Evolutionary conservation across 1,284 basidiomycete species (phyloP), one percentile per base, ranked within the genome.

Genomic region (Fomitopsis palustris): DNA sequence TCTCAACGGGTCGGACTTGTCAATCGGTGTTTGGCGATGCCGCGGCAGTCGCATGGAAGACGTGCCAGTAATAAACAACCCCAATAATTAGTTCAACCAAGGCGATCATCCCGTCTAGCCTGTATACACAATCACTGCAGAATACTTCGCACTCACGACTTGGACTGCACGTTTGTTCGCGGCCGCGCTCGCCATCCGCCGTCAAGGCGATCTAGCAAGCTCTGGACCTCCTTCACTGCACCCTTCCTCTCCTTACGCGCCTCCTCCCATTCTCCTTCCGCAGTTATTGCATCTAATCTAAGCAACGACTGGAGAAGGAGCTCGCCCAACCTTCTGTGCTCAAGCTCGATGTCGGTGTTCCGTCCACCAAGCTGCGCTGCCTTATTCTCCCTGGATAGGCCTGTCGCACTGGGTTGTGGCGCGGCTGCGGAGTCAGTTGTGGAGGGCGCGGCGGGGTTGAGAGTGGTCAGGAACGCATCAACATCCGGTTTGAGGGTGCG

Each of bases 251-350:
- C 82, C 61, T 76, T 75, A 62, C 92, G 78, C 19, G 91, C 92
- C 4, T 84, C 78, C 19, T 83, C 80, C 88, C 90, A 93, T 55
- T 84, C 80, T 35, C 82, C 79, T 54, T 90, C 85, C 27, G 87
- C 77, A 33, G 75, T 74, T 67, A 93, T 79, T 54, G 86, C 86
- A 67, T 95, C 92, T 29, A 95, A 76, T 42, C 89, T 82, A 8
- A 95, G 79, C 25, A 95, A 77, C 16, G 83, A 80, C 71, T 94
- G 92, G 27, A 94, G 77, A 27, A 95, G 78, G 55, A 90, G 73
- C 72, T 92, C 90, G 21, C 82, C 85, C 49, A 92, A 72, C 10
- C 87, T 80, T 12, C 75, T 70, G 64, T 89, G 87, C 62, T 89
- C 86, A 56, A 75, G 77, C 33, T 72, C 69, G 54, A 70, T 58